Evolutionary conservation across 106 monocot species (phyloP).

Genomic region (Phalaenopsis aphrodite): DNA sequence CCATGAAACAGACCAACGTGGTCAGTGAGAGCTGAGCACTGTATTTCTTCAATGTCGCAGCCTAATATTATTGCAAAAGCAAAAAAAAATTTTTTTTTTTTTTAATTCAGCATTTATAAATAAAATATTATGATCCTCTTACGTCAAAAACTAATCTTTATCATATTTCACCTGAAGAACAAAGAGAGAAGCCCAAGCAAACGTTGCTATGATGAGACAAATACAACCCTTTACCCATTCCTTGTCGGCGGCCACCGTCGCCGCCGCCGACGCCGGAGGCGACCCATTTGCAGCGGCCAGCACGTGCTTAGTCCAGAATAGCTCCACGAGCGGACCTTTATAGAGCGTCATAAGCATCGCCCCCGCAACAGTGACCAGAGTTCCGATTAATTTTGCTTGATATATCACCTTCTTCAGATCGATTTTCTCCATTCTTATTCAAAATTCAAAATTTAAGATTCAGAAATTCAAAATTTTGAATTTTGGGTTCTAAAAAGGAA

Average conservation of each 20-base stretch:
- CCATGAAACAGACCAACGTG: conserved; percentile 77
- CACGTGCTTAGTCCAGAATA: conserved; percentile 16
- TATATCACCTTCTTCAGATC: conserved; percentile 34
- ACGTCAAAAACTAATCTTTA: not conserved
- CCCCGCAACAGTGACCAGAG: conserved; percentile 35
- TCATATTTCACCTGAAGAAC: conserved; percentile 34
- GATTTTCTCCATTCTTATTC: conserved; percentile 43
- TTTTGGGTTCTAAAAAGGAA: not conserved
- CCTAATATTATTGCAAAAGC: conserved; percentile 14
- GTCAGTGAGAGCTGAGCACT: conserved; percentile 77
- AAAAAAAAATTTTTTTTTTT: not conserved
- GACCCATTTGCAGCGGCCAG: not conserved
- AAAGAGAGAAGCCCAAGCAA: conserved; percentile 32
- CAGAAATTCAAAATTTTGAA: not conserved
- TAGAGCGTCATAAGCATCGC: conserved; percentile 52
- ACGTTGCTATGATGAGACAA: conserved; percentile 28
- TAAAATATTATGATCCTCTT: no score
- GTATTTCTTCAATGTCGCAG: conserved; percentile 57
- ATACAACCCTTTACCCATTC: conserved; percentile 32
- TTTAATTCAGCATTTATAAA: not conserved
- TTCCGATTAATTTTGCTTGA: conserved; percentile 33
- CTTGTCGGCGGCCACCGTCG: not conserved
- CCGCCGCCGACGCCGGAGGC: not conserved
- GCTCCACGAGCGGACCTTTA: conserved; percentile 36
- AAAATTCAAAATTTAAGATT: not conserved